A percentile compares a stretch with the other conserved stretches of the same genome.
Evolutionary conservation across 306 rosid genomes (phyloP).

Genomic region (Cucurbita moschata): DNA sequence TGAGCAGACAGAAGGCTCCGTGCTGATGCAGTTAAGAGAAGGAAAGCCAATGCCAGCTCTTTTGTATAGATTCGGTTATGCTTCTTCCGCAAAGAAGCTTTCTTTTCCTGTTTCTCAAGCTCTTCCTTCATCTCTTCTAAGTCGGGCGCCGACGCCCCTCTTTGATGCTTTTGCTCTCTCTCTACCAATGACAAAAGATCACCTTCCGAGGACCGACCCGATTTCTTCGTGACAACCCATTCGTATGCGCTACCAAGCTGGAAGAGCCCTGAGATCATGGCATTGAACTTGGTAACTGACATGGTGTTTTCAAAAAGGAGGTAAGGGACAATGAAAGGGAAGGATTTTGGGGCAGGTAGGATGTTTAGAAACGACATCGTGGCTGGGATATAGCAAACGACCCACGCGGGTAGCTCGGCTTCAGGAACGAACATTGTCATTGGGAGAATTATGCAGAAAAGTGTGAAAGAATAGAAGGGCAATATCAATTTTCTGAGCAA

Average conservation of each 20-base stretch:
- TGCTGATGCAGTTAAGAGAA: conserved; percentile 77
- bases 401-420: conserved; percentile 74
- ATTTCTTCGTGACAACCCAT: conserved; percentile 94
- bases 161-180: conserved; percentile 42
- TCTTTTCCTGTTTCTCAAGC: conserved; percentile 31
- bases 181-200: conserved; percentile 57
- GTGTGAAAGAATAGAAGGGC: conserved; percentile 83
- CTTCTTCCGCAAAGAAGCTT: conserved; percentile 28
- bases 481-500: conserved; percentile 69
- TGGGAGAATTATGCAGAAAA: conserved; percentile 83
- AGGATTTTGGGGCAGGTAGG: conserved; percentile 78
- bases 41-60: conserved; percentile 74
- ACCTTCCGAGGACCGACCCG: conserved; percentile 84
- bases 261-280: conserved; percentile 83
- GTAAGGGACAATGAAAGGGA: conserved; percentile 91
- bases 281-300: conserved; percentile 89
- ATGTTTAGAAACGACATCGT: conserved; percentile 86
- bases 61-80: conserved; percentile 69
- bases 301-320: conserved; percentile 88
- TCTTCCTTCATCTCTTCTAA: conserved; percentile 59
- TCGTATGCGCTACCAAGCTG: conserved; percentile 88
- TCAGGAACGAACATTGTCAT: conserved; percentile 93
- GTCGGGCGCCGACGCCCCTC: conserved; percentile 46
- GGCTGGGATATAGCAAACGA: conserved; percentile 80
- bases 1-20: conserved; percentile 92